Evolutionary conservation across 2,329 filamentous ascomycete genomes (phyloP).

Genomic region (Trichoderma koningiopsis): DNA sequence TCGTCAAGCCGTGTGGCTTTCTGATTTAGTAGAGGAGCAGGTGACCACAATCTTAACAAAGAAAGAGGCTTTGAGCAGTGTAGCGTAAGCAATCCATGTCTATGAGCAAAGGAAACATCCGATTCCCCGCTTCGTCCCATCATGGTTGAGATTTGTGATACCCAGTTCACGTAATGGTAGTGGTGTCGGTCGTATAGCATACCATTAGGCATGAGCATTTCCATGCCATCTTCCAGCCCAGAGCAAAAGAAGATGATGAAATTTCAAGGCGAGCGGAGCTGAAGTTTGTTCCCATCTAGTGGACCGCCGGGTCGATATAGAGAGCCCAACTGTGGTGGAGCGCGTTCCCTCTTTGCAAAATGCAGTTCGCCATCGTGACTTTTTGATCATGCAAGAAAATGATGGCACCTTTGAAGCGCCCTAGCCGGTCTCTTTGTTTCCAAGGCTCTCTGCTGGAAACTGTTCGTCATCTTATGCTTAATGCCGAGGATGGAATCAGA

Average conservation of each 20-base stretch:
- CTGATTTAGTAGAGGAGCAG: not conserved
- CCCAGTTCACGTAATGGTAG: not conserved
- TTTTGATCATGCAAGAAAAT: slow-evolving; percentile 3
- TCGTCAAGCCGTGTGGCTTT: not conserved
- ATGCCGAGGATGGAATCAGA: not conserved
- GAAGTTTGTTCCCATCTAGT: not conserved
- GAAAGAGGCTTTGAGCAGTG: not conserved
- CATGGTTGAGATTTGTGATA: not conserved
- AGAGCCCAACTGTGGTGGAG: slow-evolving; percentile 6
- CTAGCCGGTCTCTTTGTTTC: not conserved
- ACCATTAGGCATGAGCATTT: not conserved
- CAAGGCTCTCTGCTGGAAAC: not conserved
- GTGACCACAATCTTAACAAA: not conserved
- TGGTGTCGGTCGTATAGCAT: not conserved
- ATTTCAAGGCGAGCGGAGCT: not conserved
- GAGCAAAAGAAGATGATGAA: not conserved
- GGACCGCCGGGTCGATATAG: not conserved
- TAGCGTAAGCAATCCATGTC: not conserved
- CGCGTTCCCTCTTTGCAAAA: not conserved
- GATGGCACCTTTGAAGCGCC: not conserved
- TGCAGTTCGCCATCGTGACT: slow-evolving; percentile 5
- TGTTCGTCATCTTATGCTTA: not conserved
- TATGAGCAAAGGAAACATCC: not conserved
- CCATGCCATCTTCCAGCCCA: not conserved
- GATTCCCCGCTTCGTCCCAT: not conserved